A percentile compares a stretch with the other conserved stretches of the same genome.
Conservation (phyloP, 1,139 yeast species). For the Diutina ranongensis region DNA sequence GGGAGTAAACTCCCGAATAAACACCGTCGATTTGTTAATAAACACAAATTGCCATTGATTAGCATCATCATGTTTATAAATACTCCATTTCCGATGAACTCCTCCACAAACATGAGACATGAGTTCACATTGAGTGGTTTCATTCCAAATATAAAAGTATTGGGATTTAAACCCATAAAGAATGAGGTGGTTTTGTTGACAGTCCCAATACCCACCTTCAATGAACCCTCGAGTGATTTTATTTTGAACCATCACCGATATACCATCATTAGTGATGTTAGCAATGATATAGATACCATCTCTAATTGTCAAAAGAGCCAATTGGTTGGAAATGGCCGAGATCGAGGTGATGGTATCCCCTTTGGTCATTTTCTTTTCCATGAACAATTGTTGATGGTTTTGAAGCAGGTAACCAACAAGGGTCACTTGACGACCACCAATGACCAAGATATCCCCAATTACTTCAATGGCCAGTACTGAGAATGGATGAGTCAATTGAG, state of each 20-base stretch:
- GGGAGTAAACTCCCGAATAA: neutral
- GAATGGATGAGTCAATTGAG: neutral
- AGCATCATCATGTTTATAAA: conserved; percentile 8
- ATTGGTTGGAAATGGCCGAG: conserved; percentile 19
- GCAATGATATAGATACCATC: conserved; percentile 49
- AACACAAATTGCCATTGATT: conserved; percentile 29
- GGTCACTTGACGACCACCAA: conserved; percentile 1
- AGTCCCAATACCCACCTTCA: conserved; percentile 47
- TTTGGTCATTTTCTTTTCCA: neutral
- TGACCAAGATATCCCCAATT: neutral
- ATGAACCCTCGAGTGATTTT: conserved; percentile 64
- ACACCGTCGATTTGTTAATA: conserved; percentile 34
- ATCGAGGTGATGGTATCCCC: conserved; percentile 73
- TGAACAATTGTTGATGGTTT: neutral
- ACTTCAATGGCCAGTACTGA: neutral
- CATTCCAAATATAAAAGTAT: conserved; percentile 73
- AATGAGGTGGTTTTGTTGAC: conserved; percentile 24
- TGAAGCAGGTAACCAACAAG: neutral
- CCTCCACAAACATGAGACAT: conserved; percentile 81
- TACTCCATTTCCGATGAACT: conserved; percentile 69
- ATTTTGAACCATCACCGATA: conserved; percentile 43
- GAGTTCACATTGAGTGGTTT: conserved; percentile 61
- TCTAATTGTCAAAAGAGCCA: conserved; percentile 36
- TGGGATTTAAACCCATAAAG: conserved; percentile 79
- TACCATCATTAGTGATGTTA: conserved; percentile 12